Percentiles rank a stretch among this genome's conserved stretches.
These are phyloP conservation scores for Lichtheimia corymbifera DNA, from an alignment of 371 early-diverging fungal genomes.

Conservation along the genomic window DNA sequence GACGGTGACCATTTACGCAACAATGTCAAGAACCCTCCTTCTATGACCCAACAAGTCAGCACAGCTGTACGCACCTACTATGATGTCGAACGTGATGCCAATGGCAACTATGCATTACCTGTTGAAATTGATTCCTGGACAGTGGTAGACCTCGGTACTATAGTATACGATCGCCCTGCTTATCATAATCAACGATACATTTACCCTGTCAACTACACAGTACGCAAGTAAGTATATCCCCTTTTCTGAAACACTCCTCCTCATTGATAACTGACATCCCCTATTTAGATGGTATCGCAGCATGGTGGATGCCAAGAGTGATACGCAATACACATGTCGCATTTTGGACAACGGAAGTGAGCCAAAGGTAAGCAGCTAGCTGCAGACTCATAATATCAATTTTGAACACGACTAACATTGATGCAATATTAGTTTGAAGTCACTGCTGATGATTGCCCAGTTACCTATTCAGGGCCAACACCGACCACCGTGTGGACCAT, in stretches of 20 bases:
- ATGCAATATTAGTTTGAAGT: constrained; percentile 39
- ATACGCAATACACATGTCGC: constrained; percentile 75
- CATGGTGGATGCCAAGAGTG: constrained; percentile 72
- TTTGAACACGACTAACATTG: constrained; percentile 9
- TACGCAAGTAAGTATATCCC: constrained; percentile 45
- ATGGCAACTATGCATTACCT: constrained; percentile 78
- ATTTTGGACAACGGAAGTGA: constrained; percentile 83
- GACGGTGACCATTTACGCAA: constrained; percentile 3
- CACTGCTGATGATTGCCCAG: constrained; percentile 51
- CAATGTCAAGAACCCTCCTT: constrained; percentile 7
- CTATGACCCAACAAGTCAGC: constrained; percentile 25
- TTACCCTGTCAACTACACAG: constrained; percentile 87
- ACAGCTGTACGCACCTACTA: constrained; percentile 44
- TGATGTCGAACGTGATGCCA: constrained; percentile 65
- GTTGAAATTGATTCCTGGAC: constrained; percentile 83
- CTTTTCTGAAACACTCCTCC: not conserved
- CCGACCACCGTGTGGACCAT: constrained; percentile 59
- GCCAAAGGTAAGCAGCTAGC: constrained; percentile 48
- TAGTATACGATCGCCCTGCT: constrained; percentile 77
- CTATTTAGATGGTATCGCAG: constrained; percentile 68
- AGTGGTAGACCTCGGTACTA: constrained; percentile 71
- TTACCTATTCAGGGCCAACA: constrained; percentile 51
- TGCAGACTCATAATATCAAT: not conserved
- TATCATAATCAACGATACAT: constrained; percentile 94
- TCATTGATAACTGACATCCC: not conserved